Base-by-base conservation (phyloP, 176 grass and related monocot genomes). In the Elymus sibiricus region DNA sequence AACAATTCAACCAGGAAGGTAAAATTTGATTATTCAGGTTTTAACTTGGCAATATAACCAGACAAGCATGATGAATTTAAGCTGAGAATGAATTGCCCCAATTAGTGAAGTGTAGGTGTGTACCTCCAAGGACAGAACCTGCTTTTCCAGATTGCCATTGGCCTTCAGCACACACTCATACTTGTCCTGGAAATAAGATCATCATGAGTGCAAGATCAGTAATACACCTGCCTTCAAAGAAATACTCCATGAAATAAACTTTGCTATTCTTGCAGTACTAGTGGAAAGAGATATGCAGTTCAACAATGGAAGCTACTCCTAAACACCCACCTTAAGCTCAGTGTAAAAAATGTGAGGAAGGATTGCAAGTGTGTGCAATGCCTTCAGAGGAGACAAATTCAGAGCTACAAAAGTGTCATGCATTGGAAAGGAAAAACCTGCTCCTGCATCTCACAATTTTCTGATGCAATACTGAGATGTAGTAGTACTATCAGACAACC, bases 131-230 rank as follows among this genome's bases (percentile, higher is more conserved):
- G 16, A 79, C 15, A 42, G 13, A 61, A 91, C 72, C 25, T 91
- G 63, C 49, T 89, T 80, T 64, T 91, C 92, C 81, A 89, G 70
- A 11, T 87, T 94, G 10, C 22, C 49, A 72, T 84, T 89, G 27
- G 32, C 82, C 63, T 91, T 85, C 69, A 78, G 8, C 79, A 87
- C 65, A 64, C 63, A 81, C 8, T 73, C 70, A 83, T 91, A 91
- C 19, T 79, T 83, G 32, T 83, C 80, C 92, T 94, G 76, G 14
- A 68, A 90, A 77, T 24, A 73, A 70, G 16, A 66, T 21, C 49
- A 74, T 29, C 21, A 70, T 83, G 28, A 29, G 9, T 49, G 2
- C 15, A 75, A 51, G 43, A 64, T 85, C 29, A 78, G 22, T 53
- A 28, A 51, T 1, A n/a, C 9, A 79, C 24, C 22, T 39, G 29